Evolutionary conservation across 768 basidiomycete species (phyloP).

Genomic region (Termitomyces sp.): DNA sequence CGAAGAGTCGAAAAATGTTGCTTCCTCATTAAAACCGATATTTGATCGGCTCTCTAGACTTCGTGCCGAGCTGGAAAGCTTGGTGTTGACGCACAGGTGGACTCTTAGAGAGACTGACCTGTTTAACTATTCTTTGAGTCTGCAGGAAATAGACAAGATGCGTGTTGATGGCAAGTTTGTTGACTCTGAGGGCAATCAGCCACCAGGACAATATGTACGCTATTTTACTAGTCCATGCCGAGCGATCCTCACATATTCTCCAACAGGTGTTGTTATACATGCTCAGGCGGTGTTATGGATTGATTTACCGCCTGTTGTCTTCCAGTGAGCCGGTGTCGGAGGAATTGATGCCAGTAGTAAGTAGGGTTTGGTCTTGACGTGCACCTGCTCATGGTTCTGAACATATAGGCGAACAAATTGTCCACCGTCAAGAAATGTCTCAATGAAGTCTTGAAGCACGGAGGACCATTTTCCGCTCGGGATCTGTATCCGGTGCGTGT

Average conservation of each 20-base stretch:
- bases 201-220: slow-evolving; percentile 97
- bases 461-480: slow-evolving; percentile 86
- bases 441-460: slow-evolving; percentile 93
- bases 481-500: slow-evolving; percentile 86
- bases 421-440: slow-evolving; percentile 96
- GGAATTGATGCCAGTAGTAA: slow-evolving; percentile 93
- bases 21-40: slow-evolving; percentile 82
- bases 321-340: slow-evolving; percentile 97
- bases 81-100: slow-evolving; percentile 96
- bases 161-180: slow-evolving; percentile 96
- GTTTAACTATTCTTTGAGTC: slow-evolving; percentile 87
- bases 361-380: not conserved
- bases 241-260: not conserved
- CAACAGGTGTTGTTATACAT: slow-evolving; percentile 86
- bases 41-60: slow-evolving; percentile 88
- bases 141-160: slow-evolving; percentile 98
- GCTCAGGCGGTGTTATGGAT: slow-evolving; percentile 90
- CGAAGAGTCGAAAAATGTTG: slow-evolving; percentile 85
- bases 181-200: slow-evolving; percentile 87
- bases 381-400: not conserved
- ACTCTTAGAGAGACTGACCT: slow-evolving; percentile 91
- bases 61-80: slow-evolving; percentile 81
- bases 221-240: slow-evolving; percentile 20
- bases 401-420: slow-evolving; percentile 84
- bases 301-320: slow-evolving; percentile 89